Base-by-base conservation (phyloP, 2,329 filamentous ascomycete genomes). In the Mycogone perniciosa region DNA sequence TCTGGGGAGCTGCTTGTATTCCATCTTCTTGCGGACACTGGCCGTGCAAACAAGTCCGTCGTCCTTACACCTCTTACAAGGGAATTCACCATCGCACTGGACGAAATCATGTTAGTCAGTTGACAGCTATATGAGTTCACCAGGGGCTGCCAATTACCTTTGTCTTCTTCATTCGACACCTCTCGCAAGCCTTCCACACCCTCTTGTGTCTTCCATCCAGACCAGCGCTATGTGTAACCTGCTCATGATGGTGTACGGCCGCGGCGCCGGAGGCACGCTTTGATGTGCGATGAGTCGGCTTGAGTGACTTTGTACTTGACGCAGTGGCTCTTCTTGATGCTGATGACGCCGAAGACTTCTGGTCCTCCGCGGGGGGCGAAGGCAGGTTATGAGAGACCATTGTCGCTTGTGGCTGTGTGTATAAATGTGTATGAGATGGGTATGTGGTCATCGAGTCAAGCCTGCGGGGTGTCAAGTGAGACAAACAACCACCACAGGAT, bases 81-180 rank as follows among this genome's bases (percentile, higher is more conserved):
- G 81, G 51, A 82, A 83, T 60, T 84, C 80, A 54, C 81, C 81
- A 56, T 84, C 80, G 61, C 81, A 84, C 80, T 83, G 20, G 34
- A 44, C 45, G 46, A 50, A 48, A 61, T 59, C 55, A 31, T 3
- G 5, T 31, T 30, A 30, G 5, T 7, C 29, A 39, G 13, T 6
- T 5, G 27, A 27, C 29, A 7, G 27, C 9, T 8, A 4, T n/a
- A 4, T 4, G 26, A 5, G 46, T 5, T 7, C 44, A 5, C 26
- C 7, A 40, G 26, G 13, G 41, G 30, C 11, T n/a, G 5, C 13
- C 40, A 54, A 54, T 45, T 67, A 81, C 80, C 80, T 84, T 84
- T 48, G 81, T 85, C 72, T 85, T 85, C 74, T 84, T 85, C 79
- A 84, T 84, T 57, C 81, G 71, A 71, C 81, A 85, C 57, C 81